Evolutionary conservation across 2,329 filamentous ascomycete species (phyloP).

Genomic region (Colletotrichum plurivorum): DNA sequence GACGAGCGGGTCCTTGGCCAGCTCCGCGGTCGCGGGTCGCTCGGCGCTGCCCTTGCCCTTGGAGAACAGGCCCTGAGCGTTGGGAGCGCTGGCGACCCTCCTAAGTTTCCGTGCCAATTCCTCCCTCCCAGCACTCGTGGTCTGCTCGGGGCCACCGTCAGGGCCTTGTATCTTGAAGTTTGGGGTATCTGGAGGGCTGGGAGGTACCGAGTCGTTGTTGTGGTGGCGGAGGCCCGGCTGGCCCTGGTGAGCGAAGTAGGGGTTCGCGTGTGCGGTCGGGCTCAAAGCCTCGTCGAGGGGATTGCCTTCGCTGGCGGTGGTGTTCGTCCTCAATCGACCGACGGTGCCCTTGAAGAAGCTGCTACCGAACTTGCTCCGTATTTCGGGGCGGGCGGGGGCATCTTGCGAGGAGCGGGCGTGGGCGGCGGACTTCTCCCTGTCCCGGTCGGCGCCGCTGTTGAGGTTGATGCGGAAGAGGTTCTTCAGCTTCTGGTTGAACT

Average conservation of each 20-base stretch:
- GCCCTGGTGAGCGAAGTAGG: slow-evolving; percentile 97
- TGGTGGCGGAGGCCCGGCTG: slow-evolving; percentile 94
- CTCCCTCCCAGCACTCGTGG: slow-evolving; percentile 87
- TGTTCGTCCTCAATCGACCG: slow-evolving; percentile 88
- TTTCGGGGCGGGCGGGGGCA: slow-evolving; percentile 36
- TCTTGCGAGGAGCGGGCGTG: slow-evolving; percentile 59
- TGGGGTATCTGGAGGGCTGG: slow-evolving; percentile 92
- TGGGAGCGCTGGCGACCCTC: slow-evolving; percentile 95
- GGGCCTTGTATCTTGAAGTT: slow-evolving; percentile 80
- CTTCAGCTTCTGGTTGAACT: slow-evolving; percentile 78
- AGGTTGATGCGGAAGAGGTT: slow-evolving; percentile 80
- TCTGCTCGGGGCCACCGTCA: slow-evolving; percentile 74
- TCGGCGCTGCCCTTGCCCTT: slow-evolving; percentile 71
- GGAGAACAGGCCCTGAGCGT: slow-evolving; percentile 91
- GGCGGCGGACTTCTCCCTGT: slow-evolving; percentile 54
- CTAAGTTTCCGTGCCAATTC: slow-evolving; percentile 93
- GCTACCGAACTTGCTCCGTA: slow-evolving; percentile 81
- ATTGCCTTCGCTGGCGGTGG: slow-evolving; percentile 93
- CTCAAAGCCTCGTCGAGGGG: slow-evolving; percentile 89
- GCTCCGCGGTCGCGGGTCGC: slow-evolving; percentile 86
- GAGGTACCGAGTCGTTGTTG: slow-evolving; percentile 93
- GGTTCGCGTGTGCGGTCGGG: slow-evolving; percentile 94
- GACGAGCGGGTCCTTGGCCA: slow-evolving; percentile 84
- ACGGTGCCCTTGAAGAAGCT: slow-evolving; percentile 91
- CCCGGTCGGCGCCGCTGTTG: slow-evolving; percentile 54